Percentiles rank a stretch among this genome's conserved stretches.
phyloP scores from a whole-genome alignment of 352 stramenopile species.

The Phytophthora pistaciae region DNA sequence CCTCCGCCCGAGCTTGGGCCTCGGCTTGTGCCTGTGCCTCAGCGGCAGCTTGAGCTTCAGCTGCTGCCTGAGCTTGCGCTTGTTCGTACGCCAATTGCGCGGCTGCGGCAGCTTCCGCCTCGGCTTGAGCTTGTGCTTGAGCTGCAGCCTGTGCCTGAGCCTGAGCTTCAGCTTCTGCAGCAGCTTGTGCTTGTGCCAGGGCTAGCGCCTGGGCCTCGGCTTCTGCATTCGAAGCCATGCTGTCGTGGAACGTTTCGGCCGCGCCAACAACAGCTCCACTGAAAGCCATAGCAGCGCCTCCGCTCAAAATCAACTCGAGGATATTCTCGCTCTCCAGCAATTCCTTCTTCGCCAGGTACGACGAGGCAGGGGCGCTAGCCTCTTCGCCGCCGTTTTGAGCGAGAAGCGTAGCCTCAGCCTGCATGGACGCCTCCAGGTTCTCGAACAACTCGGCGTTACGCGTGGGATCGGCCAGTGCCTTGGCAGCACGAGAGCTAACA shows the following conservation, averaged over 20 bases:
- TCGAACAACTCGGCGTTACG: constrained; percentile 96
- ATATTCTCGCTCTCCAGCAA: constrained; percentile 75
- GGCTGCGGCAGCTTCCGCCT: constrained; percentile 18
- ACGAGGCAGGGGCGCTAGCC: constrained; percentile 50
- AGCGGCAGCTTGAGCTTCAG: constrained; percentile 30
- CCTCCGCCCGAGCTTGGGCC: constrained; percentile 35
- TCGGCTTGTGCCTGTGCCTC: constrained; percentile 28
- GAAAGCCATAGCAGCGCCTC: constrained; percentile 22
- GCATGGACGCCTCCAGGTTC: constrained; percentile 94
- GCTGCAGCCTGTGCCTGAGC: constrained; percentile 38
- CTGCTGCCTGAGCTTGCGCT: constrained; percentile 33
- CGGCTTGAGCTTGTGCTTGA: constrained; percentile 32
- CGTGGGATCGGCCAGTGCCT: constrained; percentile 94
- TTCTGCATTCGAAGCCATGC: constrained; percentile 25
- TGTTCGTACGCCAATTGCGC: constrained; percentile 35
- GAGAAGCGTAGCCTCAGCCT: constrained; percentile 95
- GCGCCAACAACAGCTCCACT: constrained; percentile 16
- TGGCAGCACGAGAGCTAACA: constrained; percentile 92
- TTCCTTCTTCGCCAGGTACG: constrained; percentile 82
- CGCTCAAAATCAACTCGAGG: constrained; percentile 56
- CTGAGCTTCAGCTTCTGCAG: constrained; percentile 37
- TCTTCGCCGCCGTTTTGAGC: constrained; percentile 75
- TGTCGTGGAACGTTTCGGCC: constrained; percentile 24
- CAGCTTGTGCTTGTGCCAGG: constrained; percentile 25
- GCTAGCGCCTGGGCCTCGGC: constrained; percentile 32